Base-by-base conservation (phyloP, 2,329 filamentous ascomycete genomes). In the Drechslera avenae region DNA sequence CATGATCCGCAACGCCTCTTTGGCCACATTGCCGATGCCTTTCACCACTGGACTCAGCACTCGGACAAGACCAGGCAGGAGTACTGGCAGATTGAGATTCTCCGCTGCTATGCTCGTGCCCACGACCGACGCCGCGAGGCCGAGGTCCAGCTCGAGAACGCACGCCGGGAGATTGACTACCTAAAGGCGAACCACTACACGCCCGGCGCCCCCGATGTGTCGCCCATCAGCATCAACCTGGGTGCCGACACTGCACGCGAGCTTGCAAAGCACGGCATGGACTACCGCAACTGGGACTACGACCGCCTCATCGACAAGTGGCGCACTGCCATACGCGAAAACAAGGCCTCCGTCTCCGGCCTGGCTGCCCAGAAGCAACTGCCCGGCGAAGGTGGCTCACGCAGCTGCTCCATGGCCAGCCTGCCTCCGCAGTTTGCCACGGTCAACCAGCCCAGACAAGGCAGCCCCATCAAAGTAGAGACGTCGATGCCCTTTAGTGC, bases 11-110 rank as follows among this genome's bases (percentile, higher is more conserved):
- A 85, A 43, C 85, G 88, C 59, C 83, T 92, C 26, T 79, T 83
- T 33, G 82, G 88, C 50, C 93, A 97, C 69, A 73, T 96, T 5
- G 83, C 88, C n/a, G 84, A 86, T 12, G 86, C 90, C 0, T 96
- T 86, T 69, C 80, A 82, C 5, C 87, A 90, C 34, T 97, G 92
- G 92, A 83, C 83, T 43, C 78, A 78, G 1, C 77, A 94, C 19
- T 74, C 85, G 0, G 76, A 79, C n/a, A 57, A 71, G 21, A 73
- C 77, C 35, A 67, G 73, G 39, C 69, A 75, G 39, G 72, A 76
- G 28, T 71, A 69, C 23, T 81, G 78, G 78, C 75, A 75, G 46
- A 60, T 79, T 26, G 78, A 81, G 57, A 70, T 77, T 13, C 61
- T 79, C 39, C 74, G 78, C 33, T 75, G 76, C 23, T 78, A 75